Evolutionary conservation across 192 early-diverging fungal species (phyloP), one percentile per base, ranked within the genome.

Genomic region (Umbelopsis ramanniana): DNA sequence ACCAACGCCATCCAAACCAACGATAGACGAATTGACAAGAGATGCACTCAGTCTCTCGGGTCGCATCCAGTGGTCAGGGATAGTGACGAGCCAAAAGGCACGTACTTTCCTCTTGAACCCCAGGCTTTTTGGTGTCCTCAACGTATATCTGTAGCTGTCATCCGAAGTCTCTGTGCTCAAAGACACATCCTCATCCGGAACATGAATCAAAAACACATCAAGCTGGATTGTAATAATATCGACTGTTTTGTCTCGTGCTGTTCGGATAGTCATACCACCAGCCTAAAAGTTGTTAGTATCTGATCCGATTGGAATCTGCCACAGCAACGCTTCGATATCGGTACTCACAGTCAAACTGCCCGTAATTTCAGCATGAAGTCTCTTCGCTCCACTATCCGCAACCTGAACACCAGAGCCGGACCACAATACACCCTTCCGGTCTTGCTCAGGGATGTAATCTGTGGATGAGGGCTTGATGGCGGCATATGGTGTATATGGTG

Each of bases 11-110:
- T 37, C 57, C 33, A 63, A 19, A 3, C 57, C 57, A 17, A 63
- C 33, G 19, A 63, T 63, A 0, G 57, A 63, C 2, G 57, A 63
- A 17, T 63, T 63, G 19, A 29, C 17, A 12, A 63, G 29, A 14
- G 10, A 37, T 12, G 57, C 26, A 12, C 57, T 63, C 33, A 63
- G 19, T 37, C 57, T 29, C 33, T 63, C 57, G 0, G 57, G 57
- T 17, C 26, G 57, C 57, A 63, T n/a, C 57, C 57, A 63, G n/a
- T 37, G 12, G 33, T 63, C 57, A 15, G 57, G 57, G 33, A 63
- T 11, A 37, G 57, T 63, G 33, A 63, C 37, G 19, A 63, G 57
- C 57, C 57, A 63, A 26, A 37, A 63, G 33, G 57, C 57, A 15
- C 57, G 26, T 17, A 63, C n/a, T 37, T n/a, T 63, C 17, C 35